Conservation (phyloP, 345 rosid genomes). For the Chamaenerion angustifolium region DNA sequence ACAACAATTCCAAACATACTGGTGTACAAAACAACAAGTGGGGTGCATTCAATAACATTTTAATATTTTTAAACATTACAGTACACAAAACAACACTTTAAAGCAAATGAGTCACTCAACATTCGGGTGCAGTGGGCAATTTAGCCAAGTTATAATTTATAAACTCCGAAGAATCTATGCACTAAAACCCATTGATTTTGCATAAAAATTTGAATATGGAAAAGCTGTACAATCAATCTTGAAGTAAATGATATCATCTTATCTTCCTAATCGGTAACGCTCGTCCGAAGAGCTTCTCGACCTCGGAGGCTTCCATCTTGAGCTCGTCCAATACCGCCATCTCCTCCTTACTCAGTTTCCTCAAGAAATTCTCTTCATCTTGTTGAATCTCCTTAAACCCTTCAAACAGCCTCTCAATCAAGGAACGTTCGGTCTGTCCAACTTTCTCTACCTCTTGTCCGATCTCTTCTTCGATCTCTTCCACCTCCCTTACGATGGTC, state of each 20-base stretch:
- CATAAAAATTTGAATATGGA: background rate
- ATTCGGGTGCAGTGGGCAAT: no score
- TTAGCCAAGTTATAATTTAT: no score
- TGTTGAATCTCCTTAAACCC: constrained; percentile 53
- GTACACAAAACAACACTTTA: no score
- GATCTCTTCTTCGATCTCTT: constrained; percentile 44
- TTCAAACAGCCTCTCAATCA: constrained; percentile 64
- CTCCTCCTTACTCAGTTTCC: constrained; percentile 59
- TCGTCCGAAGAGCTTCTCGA: constrained; percentile 64
- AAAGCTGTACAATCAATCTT: background rate
- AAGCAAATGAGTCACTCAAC: no score
- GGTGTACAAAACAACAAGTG: no score
- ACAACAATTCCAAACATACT: no score
- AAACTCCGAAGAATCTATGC: no score
- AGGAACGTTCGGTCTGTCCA: constrained; percentile 49
- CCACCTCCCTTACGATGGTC: constrained; percentile 53
- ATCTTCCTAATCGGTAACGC: constrained; percentile 63
- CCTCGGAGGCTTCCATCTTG: constrained; percentile 74
- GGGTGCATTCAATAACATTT: no score
- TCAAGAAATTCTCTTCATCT: constrained; percentile 57
- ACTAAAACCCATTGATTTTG: no score
- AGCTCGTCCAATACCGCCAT: constrained; percentile 49
- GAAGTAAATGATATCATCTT: constrained; percentile 18
- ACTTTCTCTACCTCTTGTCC: constrained; percentile 36
- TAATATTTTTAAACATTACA: no score